phyloP scores from a whole-genome alignment of 139 green algal genomes.

The Picochlorum sp. region DNA sequence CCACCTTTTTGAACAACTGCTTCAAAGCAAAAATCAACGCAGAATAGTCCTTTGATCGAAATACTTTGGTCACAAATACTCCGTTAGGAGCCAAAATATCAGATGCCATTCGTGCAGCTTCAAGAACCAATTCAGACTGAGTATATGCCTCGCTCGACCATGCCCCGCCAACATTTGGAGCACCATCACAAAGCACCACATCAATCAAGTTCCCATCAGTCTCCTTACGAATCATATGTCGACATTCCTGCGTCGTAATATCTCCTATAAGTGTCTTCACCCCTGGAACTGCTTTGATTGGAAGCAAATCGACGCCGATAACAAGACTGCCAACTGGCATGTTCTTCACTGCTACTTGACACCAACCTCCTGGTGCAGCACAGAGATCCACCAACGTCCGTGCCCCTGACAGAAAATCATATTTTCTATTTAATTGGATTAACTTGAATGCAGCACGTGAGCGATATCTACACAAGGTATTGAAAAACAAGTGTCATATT shows the following conservation, averaged over 20 bases:
- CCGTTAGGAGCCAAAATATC: constrained; percentile 83
- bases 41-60: constrained; percentile 93
- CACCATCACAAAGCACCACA: constrained; percentile 93
- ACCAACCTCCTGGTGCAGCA: constrained; percentile 85
- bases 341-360: constrained; percentile 88
- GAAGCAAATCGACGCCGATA: constrained; percentile 89
- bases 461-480: constrained; percentile 59
- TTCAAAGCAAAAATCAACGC: constrained; percentile 93
- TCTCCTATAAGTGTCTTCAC: constrained; percentile 78
- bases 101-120: constrained; percentile 83
- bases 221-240: constrained; percentile 65
- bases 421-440: constrained; percentile 97
- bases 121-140: constrained; percentile 85
- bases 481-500: not conserved
- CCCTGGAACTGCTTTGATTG: constrained; percentile 87
- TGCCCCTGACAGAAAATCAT: constrained; percentile 79
- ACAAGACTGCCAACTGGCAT: constrained; percentile 87
- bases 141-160: constrained; percentile 83
- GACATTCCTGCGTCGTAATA: constrained; percentile 82
- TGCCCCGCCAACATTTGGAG: constrained; percentile 93
- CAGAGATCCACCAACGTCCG: constrained; percentile 86
- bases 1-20: constrained; percentile 94
- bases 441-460: constrained; percentile 99
- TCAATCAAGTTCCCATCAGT: constrained; percentile 70
- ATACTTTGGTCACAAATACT: constrained; percentile 97